phyloP scores from a whole-genome alignment of 257 asterid genomes.

The Plantago ovata region DNA sequence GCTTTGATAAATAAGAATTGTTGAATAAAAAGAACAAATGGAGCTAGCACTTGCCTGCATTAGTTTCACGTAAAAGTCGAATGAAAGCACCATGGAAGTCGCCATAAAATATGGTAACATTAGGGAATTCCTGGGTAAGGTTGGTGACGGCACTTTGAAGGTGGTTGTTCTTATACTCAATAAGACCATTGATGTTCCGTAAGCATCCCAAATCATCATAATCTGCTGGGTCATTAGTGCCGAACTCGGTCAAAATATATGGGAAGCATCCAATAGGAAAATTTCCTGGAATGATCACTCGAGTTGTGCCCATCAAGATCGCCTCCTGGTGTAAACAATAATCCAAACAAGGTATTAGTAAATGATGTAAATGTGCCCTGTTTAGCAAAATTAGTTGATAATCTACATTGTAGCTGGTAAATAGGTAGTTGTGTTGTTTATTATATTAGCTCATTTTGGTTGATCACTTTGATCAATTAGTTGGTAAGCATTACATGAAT shows the following conservation, averaged over 20 bases:
- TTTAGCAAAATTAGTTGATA: too few species aligned
- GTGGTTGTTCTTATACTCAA: background rate
- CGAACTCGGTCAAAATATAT: background rate
- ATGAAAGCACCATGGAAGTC: background rate
- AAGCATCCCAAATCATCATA: background rate
- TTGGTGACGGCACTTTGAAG: background rate
- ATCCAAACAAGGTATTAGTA: background rate
- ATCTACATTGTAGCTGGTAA: too few species aligned
- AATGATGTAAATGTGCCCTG: too few species aligned
- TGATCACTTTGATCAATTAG: too few species aligned
- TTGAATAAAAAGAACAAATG: background rate
- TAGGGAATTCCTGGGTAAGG: background rate
- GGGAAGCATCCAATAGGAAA: background rate
- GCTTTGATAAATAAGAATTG: background rate
- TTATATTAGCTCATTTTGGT: too few species aligned
- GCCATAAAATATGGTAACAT: background rate
- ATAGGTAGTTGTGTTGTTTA: too few species aligned
- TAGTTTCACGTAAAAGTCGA: background rate
- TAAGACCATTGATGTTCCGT: background rate
- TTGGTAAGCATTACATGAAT: background rate
- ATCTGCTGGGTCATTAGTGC: background rate
- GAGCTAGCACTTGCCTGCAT: background rate
- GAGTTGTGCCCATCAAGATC: constrained; percentile 19
- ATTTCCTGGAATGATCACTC: background rate
- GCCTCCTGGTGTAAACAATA: background rate